Conservation (phyloP, 225 moss, liverwort and hornwort genomes). For the Pseudoscleropodium purum region DNA sequence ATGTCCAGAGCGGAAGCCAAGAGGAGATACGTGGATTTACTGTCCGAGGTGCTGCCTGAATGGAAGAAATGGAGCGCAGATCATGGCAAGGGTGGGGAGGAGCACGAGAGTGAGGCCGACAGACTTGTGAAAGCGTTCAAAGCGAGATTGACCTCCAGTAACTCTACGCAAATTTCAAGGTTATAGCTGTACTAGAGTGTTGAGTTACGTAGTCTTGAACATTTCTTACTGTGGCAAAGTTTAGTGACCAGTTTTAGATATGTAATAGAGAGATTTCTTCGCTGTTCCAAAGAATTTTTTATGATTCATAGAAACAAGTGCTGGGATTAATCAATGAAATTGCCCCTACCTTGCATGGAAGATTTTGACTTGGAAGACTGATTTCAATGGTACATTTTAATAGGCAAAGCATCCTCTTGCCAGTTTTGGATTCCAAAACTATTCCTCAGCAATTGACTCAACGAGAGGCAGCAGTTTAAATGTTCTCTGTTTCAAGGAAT, state of each 20-base stretch:
- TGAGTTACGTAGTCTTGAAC: background rate
- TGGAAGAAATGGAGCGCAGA: constrained; percentile 74
- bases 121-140: constrained; percentile 60
- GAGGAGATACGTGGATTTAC: constrained; percentile 46
- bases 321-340: background rate
- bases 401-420: background rate
- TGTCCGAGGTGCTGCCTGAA: constrained; percentile 50
- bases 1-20: constrained; percentile 65
- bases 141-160: constrained; percentile 9
- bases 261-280: background rate
- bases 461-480: background rate
- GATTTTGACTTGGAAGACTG: background rate
- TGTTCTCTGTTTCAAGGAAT: background rate
- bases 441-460: background rate
- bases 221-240: background rate
- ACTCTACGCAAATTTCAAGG: constrained; percentile 10
- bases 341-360: background rate
- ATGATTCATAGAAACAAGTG: background rate
- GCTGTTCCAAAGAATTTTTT: background rate
- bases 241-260: background rate
- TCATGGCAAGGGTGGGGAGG: constrained; percentile 29
- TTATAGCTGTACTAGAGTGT: constrained; percentile 9
- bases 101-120: constrained; percentile 61
- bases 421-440: background rate
- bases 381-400: background rate